Percentiles rank a stretch among this genome's conserved stretches.
Evolutionary conservation across 371 early-diverging fungal species (phyloP).

Genomic region (Mucor ambiguus): DNA sequence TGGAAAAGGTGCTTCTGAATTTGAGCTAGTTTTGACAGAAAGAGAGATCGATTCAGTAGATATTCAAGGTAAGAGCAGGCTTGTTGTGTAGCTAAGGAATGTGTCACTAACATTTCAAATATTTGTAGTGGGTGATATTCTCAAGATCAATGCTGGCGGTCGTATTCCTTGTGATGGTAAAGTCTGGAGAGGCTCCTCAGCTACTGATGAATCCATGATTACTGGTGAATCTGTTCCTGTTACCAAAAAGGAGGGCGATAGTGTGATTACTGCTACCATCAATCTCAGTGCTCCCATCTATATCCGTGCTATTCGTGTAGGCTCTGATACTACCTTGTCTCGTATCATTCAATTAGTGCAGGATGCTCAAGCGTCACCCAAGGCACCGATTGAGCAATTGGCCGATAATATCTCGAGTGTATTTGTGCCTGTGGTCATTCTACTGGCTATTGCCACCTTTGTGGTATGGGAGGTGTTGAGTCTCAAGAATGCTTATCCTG

Average conservation of each 20-base stretch:
- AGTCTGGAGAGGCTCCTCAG: constrained; percentile 59
- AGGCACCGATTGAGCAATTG: constrained; percentile 66
- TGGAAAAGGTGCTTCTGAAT: constrained; percentile 2
- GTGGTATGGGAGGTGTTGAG: constrained; percentile 58
- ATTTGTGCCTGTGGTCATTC: constrained; percentile 62
- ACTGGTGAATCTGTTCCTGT: constrained; percentile 85
- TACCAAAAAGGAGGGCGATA: constrained; percentile 54
- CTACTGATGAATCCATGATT: constrained; percentile 80
- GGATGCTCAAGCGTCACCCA: constrained; percentile 69
- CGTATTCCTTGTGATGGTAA: constrained; percentile 74
- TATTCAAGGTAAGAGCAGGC: constrained; percentile 47
- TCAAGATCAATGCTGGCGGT: constrained; percentile 68
- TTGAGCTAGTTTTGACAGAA: constrained; percentile 25
- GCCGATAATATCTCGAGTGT: constrained; percentile 67
- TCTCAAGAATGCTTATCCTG: constrained; percentile 41
- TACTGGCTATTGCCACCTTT: constrained; percentile 58
- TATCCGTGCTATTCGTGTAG: constrained; percentile 61
- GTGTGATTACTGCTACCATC: constrained; percentile 64
- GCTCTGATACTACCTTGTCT: constrained; percentile 63
- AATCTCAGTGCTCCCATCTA: constrained; percentile 58
- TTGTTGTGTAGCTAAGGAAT: not conserved
- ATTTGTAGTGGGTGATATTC: constrained; percentile 59
- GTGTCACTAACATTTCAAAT: constrained; percentile 10
- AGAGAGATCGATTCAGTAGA: constrained; percentile 45
- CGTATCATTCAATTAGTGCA: constrained; percentile 69